phyloP scores from a whole-genome alignment of 2,329 filamentous ascomycete species.

The Colletotrichum tofieldiae region DNA sequence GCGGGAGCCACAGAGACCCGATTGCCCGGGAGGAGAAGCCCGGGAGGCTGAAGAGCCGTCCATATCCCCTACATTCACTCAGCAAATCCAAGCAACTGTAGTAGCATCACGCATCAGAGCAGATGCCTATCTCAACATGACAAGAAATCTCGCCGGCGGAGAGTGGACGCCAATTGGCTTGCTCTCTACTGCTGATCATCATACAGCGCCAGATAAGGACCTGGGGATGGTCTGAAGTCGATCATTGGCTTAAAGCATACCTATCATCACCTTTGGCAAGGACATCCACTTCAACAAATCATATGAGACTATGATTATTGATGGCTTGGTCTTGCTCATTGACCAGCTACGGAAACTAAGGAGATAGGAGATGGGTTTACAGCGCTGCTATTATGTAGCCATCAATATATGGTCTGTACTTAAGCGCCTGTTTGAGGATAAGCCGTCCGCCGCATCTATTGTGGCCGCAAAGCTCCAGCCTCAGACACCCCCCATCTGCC shows the following conservation, averaged over 20 bases:
- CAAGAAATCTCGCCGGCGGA: constrained; percentile 47
- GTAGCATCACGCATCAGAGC: constrained; percentile 46
- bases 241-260: not conserved
- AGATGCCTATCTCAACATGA: constrained; percentile 55
- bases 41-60: not conserved
- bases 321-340: not conserved
- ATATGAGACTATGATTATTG: constrained; percentile 18
- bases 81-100: not conserved
- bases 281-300: too few relatives aligned
- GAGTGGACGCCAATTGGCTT: constrained; percentile 53
- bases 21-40: not conserved
- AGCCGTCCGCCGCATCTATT: constrained; percentile 29
- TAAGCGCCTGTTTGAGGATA: not conserved
- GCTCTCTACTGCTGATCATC: constrained; percentile 54
- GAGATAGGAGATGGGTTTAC: not conserved
- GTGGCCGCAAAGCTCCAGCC: constrained; percentile 47
- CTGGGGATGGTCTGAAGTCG: constrained; percentile 46
- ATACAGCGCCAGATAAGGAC: constrained; percentile 52
- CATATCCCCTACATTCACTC: not conserved
- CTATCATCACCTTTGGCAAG: not conserved
- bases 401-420: not conserved
- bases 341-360: constrained; percentile 5
- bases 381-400: not conserved
- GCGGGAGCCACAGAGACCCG: not conserved
- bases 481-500: constrained; percentile 45